A percentile compares a stretch with the other conserved stretches of the same genome.
Evolutionary conservation across 352 stramenopile genomes (phyloP).

Genomic region (Pythium brassicae): DNA sequence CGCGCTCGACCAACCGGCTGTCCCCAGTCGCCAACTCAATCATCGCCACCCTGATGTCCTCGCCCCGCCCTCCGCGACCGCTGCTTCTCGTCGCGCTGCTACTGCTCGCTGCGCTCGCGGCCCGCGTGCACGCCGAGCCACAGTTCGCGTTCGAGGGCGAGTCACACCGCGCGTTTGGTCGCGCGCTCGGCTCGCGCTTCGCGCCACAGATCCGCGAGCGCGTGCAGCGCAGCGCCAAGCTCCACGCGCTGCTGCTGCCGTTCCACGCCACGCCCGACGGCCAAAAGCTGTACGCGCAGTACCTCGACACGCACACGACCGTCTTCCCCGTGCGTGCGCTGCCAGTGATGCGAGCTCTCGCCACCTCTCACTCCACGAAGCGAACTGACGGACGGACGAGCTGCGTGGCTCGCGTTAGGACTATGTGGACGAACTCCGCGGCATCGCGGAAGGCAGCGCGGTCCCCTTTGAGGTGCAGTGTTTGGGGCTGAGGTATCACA

Average conservation of each 20-base stretch:
- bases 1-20: too few relatives aligned
- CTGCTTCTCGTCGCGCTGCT: neutral
- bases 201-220: conserved; percentile 42
- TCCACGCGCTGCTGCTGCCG: conserved; percentile 57
- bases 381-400: too few relatives aligned
- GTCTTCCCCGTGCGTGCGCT: conserved; percentile 42
- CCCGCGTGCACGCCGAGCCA: conserved; percentile 21
- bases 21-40: too few relatives aligned
- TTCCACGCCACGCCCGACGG: conserved; percentile 39
- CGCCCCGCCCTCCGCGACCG: neutral
- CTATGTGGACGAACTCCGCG: conserved; percentile 64
- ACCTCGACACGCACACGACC: conserved; percentile 36
- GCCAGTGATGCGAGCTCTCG: neutral
- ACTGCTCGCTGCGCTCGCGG: neutral
- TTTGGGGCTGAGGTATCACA: too few relatives aligned
- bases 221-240: conserved; percentile 32
- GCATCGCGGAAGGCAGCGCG: conserved; percentile 50
- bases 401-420: too few relatives aligned
- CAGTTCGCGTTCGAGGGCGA: conserved; percentile 50
- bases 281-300: conserved; percentile 32
- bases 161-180: conserved; percentile 63
- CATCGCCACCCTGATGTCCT: neutral
- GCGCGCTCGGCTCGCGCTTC: conserved; percentile 44
- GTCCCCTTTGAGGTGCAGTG: conserved; percentile 40
- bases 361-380: too few relatives aligned